Conservation (phyloP, 1,284 basidiomycete genomes). For the Heterobasidion parviporum region DNA sequence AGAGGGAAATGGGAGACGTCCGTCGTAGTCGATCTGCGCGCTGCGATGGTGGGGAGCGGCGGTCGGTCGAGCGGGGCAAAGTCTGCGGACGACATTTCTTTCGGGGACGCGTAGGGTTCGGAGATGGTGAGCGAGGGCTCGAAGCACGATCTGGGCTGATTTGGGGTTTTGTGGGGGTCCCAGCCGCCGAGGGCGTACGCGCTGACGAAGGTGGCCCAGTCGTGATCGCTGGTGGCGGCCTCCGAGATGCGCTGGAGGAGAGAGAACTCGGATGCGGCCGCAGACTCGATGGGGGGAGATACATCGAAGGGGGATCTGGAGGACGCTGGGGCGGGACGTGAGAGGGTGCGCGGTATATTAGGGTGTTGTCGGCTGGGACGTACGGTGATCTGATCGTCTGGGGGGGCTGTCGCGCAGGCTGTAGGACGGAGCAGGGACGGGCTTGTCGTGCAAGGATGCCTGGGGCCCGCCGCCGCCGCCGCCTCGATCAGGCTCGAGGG, state of each 20-base stretch:
- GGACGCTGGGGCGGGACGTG: neutral
- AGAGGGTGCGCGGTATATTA: too few species aligned
- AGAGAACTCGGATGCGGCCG: slow-evolving; percentile 13
- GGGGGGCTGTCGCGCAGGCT: too few species aligned
- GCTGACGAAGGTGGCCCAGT: slow-evolving; percentile 71
- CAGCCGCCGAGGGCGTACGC: slow-evolving; percentile 74
- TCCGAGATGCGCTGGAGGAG: slow-evolving; percentile 10
- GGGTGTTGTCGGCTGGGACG: too few species aligned
- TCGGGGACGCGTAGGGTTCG: neutral
- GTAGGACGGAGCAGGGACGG: too few species aligned
- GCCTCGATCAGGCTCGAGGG: too few species aligned
- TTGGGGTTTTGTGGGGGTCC: slow-evolving; percentile 72
- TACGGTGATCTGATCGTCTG: too few species aligned
- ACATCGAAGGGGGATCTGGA: neutral
- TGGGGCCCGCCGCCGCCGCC: too few species aligned
- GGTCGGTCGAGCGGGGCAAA: neutral
- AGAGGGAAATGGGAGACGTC: neutral
- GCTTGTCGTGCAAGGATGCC: too few species aligned
- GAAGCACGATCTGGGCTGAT: slow-evolving; percentile 41
- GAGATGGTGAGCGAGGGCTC: slow-evolving; percentile 12
- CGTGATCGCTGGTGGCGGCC: slow-evolving; percentile 34
- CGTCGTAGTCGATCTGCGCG: neutral
- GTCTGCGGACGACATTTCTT: neutral
- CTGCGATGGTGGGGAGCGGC: neutral
- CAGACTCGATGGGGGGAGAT: neutral